phyloP scores from a whole-genome alignment of 2,329 filamentous ascomycete genomes.

The Colletotrichum eremochloae region DNA sequence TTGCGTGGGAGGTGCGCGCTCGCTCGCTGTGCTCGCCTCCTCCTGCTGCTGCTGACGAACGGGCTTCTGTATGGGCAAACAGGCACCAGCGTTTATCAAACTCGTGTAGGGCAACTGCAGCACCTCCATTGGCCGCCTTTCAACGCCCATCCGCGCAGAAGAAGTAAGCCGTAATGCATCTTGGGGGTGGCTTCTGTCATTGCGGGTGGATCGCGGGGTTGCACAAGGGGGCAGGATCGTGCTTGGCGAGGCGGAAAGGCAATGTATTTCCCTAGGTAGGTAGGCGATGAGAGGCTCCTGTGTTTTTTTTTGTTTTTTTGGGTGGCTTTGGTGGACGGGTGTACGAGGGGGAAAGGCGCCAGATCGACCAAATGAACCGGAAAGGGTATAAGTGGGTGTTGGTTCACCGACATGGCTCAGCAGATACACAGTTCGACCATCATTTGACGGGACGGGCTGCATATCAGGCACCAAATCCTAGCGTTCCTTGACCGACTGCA shows the following conservation, averaged over 20 bases:
- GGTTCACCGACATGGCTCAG: not conserved
- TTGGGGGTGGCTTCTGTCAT: conserved; percentile 1
- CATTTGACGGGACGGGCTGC: not conserved
- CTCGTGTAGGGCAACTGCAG: not conserved
- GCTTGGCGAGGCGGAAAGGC: conserved; percentile 4
- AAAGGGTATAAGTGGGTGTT: not conserved
- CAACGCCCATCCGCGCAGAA: not conserved
- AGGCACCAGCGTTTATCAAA: conserved; percentile 6
- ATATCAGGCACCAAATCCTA: not conserved
- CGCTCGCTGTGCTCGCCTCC: not conserved
- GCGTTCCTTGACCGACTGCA: not conserved
- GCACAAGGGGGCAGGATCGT: conserved; percentile 4
- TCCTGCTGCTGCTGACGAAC: not conserved
- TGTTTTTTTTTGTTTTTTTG: too few species aligned
- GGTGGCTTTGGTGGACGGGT: conserved; percentile 17
- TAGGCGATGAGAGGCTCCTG: too few species aligned
- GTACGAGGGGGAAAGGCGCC: not conserved
- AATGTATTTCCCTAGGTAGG: too few species aligned
- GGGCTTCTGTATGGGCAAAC: not conserved
- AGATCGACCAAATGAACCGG: not conserved
- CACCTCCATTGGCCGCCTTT: conserved; percentile 20
- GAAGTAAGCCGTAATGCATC: not conserved
- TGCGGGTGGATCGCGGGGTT: conserved; percentile 22
- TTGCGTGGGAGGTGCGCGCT: conserved; percentile 2
- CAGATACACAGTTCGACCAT: not conserved